These are phyloP conservation scores for Penicillium sp. DNA, from an alignment of 2,329 filamentous ascomycete genomes.

Conservation along the genomic window DNA sequence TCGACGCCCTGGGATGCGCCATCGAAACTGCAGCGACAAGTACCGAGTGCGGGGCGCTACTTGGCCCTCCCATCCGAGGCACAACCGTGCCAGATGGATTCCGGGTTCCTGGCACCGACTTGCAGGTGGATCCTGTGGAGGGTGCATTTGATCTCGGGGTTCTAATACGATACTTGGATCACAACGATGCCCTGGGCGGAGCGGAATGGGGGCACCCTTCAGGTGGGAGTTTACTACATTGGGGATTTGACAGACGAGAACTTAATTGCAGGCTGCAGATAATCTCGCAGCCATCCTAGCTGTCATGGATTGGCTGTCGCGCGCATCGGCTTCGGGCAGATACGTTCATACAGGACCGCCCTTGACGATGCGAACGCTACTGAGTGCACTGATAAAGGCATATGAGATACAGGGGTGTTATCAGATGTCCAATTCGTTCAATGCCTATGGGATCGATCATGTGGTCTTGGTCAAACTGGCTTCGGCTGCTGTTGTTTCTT, in stretches of 20 bases:
- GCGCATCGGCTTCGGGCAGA: conserved; percentile 7
- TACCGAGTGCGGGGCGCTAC: conserved; percentile 15
- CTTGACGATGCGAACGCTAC: conserved; percentile 34
- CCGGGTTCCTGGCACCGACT: conserved; percentile 39
- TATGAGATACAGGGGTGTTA: conserved; percentile 46
- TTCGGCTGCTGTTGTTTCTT: conserved; percentile 39
- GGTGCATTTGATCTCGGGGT: conserved; percentile 42
- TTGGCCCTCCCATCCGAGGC: conserved; percentile 16
- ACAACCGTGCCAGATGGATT: conserved; percentile 33
- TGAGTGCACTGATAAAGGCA: conserved; percentile 40
- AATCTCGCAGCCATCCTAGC: conserved; percentile 41
- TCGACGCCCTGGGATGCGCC: conserved; percentile 28
- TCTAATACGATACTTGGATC: conserved; percentile 44
- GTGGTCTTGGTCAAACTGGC: conserved; percentile 44
- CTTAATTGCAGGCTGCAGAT: conserved; percentile 26
- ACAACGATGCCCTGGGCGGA: conserved; percentile 43
- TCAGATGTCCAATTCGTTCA: conserved; percentile 40
- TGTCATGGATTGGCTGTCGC: conserved; percentile 34
- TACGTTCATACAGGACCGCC: conserved; percentile 16
- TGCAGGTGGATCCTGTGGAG: conserved; percentile 37
- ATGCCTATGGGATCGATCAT: conserved; percentile 43
- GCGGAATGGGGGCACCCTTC: conserved; percentile 47
- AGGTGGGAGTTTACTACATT: conserved; percentile 16
- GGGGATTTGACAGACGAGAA: neutral
- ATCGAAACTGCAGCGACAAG: conserved; percentile 26